These are phyloP conservation scores for Mesembryanthemum crystallinum DNA, from an alignment of 148 eudicot genomes.

Conservation along the genomic window DNA sequence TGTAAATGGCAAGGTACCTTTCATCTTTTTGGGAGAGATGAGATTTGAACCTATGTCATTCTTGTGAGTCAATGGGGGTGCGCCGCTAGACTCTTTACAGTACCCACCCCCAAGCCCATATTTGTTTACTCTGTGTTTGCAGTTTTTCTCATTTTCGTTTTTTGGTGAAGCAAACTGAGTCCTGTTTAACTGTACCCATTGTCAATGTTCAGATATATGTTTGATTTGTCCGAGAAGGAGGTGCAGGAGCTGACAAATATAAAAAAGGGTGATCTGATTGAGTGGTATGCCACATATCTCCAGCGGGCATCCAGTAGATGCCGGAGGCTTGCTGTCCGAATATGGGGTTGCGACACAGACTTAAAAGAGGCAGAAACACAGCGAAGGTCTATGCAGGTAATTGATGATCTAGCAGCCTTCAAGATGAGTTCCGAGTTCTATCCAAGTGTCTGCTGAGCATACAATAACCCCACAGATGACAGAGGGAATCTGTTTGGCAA, in stretches of 20 bases:
- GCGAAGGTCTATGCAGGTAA: constrained; percentile 35
- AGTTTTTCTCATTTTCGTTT: neutral
- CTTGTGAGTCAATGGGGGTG: too few species aligned
- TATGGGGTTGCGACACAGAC: constrained; percentile 88
- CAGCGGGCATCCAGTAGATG: constrained; percentile 59
- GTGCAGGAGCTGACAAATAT: constrained; percentile 53
- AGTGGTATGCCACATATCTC: constrained; percentile 70
- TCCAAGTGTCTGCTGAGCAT: constrained; percentile 59
- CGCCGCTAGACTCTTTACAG: too few species aligned
- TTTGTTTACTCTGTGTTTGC: neutral
- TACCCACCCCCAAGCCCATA: too few species aligned
- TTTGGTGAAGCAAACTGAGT: neutral
- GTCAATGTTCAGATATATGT: constrained; percentile 66
- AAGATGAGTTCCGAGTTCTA: constrained; percentile 60
- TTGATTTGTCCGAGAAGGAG: constrained; percentile 76
- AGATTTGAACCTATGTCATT: too few species aligned
- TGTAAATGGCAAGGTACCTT: neutral
- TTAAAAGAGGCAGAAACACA: constrained; percentile 39
- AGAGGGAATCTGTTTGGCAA: neutral
- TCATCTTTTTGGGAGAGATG: too few species aligned
- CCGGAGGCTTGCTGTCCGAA: constrained; percentile 71
- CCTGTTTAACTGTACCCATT: neutral
- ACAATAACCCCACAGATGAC: constrained; percentile 16
- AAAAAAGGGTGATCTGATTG: constrained; percentile 50
- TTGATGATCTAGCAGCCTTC: constrained; percentile 50